A percentile compares a stretch with the other conserved stretches of the same genome.
These are phyloP conservation scores for Fragilaria crotonensis DNA, from an alignment of 108 stramenopile genomes.

Conservation along the genomic window DNA sequence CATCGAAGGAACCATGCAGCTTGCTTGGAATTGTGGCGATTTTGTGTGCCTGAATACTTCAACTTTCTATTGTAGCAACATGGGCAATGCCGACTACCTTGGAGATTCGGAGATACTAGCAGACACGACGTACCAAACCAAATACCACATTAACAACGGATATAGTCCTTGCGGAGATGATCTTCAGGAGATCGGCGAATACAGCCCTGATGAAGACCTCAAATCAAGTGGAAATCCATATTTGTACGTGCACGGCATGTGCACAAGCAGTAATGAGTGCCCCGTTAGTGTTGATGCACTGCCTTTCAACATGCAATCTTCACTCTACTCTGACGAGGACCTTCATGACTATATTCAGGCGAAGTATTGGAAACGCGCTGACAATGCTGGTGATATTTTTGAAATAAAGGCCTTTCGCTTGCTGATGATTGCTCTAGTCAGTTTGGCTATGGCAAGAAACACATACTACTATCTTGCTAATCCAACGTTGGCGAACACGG, in stretches of 20 bases:
- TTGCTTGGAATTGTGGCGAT: background rate
- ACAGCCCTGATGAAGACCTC: background rate
- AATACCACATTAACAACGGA: background rate
- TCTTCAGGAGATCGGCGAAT: too few species aligned
- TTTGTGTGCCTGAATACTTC: background rate
- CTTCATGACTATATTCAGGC: background rate
- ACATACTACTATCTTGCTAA: background rate
- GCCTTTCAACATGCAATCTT: background rate
- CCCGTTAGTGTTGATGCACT: background rate
- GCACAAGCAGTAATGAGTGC: background rate
- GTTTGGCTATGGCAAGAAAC: background rate
- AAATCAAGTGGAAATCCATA: background rate
- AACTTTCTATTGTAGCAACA: background rate
- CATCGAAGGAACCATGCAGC: background rate
- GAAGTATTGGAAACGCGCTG: background rate
- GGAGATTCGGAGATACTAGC: background rate
- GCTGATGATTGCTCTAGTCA: background rate
- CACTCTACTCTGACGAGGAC: background rate
- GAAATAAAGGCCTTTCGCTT: background rate
- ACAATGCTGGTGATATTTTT: background rate
- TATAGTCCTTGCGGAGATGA: background rate
- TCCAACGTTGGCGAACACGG: background rate
- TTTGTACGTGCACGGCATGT: background rate
- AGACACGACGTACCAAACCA: background rate
- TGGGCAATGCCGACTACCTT: too few species aligned